A percentile compares a stretch with the other conserved stretches of the same genome.
Evolutionary conservation across 768 basidiomycete species (phyloP).

Genomic region (Lactarius psammicola): DNA sequence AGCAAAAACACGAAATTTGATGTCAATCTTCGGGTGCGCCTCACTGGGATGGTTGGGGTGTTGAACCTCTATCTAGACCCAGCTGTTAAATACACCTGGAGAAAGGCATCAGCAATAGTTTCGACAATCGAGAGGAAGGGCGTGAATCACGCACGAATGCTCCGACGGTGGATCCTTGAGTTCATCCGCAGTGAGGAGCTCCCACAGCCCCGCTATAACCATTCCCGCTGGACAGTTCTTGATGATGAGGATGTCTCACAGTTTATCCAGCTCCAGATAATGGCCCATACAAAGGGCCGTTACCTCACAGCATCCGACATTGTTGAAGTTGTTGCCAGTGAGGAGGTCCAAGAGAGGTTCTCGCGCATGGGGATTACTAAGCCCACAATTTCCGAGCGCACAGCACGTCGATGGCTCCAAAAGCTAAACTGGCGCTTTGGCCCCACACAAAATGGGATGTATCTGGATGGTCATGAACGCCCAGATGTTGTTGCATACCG

Average conservation of each 20-base stretch:
- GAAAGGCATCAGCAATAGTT: neutral
- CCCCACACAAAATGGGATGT: conserved; percentile 14
- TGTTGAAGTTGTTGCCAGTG: neutral
- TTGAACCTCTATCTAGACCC: neutral
- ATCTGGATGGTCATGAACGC: conserved; percentile 1
- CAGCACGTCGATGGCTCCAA: too few relatives aligned
- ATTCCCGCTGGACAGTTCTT: neutral
- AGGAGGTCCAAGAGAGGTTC: too few relatives aligned
- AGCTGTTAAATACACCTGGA: neutral
- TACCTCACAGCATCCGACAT: neutral
- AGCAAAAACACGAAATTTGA: neutral
- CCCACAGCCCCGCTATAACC: neutral
- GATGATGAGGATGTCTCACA: neutral
- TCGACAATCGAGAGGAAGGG: neutral
- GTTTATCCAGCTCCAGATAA: neutral
- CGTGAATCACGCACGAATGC: fast-evolving
- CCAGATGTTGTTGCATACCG: too few relatives aligned
- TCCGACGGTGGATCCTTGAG: neutral
- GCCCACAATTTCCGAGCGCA: too few relatives aligned
- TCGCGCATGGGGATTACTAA: too few relatives aligned
- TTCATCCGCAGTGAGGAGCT: neutral
- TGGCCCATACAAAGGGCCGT: neutral
- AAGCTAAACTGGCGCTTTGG: too few relatives aligned
- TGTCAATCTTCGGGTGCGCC: neutral
- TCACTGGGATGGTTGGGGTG: neutral